A percentile compares a stretch with the other conserved stretches of the same genome.
Evolutionary conservation across 2,329 filamentous ascomycete genomes (phyloP).

Genomic region (Bipolaris gigantea): DNA sequence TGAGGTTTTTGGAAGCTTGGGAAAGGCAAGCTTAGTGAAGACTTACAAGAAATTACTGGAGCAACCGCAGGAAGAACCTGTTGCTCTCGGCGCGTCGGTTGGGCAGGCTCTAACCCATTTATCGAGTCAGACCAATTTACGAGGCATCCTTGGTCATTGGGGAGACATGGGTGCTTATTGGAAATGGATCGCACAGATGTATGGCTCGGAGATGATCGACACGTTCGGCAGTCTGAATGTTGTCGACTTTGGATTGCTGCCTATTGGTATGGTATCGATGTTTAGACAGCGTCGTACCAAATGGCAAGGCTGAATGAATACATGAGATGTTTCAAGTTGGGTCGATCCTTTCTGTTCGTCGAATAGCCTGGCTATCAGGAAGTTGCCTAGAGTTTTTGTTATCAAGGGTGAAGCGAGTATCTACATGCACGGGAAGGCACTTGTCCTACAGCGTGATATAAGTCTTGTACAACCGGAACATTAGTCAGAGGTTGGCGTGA

Average conservation of each 20-base stretch:
- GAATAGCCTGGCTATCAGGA: not conserved
- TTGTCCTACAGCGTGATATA: not conserved
- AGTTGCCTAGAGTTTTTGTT: not conserved
- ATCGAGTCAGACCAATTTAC: conserved; percentile 22
- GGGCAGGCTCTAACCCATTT: conserved; percentile 28
- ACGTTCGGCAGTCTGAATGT: conserved; percentile 41
- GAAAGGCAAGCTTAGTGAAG: conserved; percentile 16
- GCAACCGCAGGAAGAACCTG: conserved; percentile 24
- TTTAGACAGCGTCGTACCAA: conserved; percentile 39
- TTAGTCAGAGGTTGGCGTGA: not conserved
- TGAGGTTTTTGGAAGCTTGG: conserved; percentile 16
- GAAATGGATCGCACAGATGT: conserved; percentile 44
- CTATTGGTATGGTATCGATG: conserved; percentile 44
- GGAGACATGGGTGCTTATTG: conserved; percentile 39
- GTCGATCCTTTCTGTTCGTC: not conserved
- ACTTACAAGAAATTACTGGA: conserved; percentile 26
- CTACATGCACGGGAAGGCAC: too few species aligned
- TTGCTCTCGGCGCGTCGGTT: conserved; percentile 24
- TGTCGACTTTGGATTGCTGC: conserved; percentile 39
- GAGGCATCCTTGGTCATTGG: conserved; percentile 30
- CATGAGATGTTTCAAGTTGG: not conserved
- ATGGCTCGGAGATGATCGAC: conserved; percentile 40
- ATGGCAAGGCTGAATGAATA: conserved; percentile 31
- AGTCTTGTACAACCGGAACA: not conserved
- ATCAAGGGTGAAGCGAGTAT: not conserved